phyloP scores from a whole-genome alignment of 768 basidiomycete genomes.

The Amanita rubescens region DNA sequence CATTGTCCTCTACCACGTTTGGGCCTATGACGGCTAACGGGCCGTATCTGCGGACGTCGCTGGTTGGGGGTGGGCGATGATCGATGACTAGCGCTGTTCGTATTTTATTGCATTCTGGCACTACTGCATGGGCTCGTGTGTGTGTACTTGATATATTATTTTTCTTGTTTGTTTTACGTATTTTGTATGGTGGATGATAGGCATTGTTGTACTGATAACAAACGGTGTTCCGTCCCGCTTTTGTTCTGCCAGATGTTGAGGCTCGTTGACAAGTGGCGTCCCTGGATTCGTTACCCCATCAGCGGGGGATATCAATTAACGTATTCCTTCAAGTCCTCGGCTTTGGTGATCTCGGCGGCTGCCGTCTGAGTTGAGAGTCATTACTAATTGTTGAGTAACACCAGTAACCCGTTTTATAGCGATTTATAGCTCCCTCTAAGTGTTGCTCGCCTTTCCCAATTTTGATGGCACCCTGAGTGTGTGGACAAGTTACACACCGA shows the following conservation, averaged over 20 bases:
- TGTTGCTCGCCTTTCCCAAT: no score
- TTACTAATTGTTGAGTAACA: no score
- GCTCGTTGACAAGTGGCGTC: not conserved
- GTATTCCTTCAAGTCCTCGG: no score
- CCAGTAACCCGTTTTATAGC: no score
- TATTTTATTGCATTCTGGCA: conserved; percentile 13
- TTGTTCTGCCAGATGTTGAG: not conserved
- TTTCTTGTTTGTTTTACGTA: not conserved
- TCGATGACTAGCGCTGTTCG: not conserved
- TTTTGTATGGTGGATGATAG: not conserved
- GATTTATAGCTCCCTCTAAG: no score
- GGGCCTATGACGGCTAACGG: conserved; percentile 52
- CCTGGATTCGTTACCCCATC: no score
- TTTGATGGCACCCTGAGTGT: no score
- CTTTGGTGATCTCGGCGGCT: no score
- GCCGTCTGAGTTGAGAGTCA: no score
- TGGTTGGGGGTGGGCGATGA: conserved; percentile 46
- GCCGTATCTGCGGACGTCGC: conserved; percentile 57
- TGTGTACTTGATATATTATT: conserved; percentile 3
- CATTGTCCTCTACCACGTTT: conserved; percentile 48
- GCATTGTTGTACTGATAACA: not conserved
- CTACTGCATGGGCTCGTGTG: conserved; percentile 11
- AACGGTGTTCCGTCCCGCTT: not conserved
- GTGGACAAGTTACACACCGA: no score
- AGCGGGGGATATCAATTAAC: no score